A percentile compares a stretch with the other conserved stretches of the same genome.
Evolutionary conservation across 768 basidiomycete genomes (phyloP).

Genomic region (Cubamyces sp.): DNA sequence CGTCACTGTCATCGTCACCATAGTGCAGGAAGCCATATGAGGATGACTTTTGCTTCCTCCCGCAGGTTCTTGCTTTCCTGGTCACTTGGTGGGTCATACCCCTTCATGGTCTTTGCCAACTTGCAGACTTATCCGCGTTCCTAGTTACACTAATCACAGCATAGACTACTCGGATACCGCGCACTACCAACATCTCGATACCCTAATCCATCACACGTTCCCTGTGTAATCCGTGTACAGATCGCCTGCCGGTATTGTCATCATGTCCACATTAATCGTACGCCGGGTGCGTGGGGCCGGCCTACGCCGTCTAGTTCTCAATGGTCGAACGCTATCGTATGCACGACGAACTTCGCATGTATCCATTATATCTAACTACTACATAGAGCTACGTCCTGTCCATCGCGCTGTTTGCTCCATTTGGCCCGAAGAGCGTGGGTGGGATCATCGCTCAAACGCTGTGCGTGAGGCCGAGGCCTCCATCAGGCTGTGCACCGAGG

Average conservation of each 20-base stretch:
- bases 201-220: slow-evolving; percentile 8
- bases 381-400: slow-evolving; percentile 3
- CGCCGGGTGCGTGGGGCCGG: not conserved
- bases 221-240: slow-evolving; percentile 8
- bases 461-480: too few relatives aligned
- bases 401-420: too few relatives aligned
- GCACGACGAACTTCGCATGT: slow-evolving; percentile 1
- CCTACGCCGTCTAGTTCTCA: not conserved
- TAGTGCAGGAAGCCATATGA: slow-evolving; percentile 66
- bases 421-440: too few relatives aligned
- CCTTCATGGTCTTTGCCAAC: too few relatives aligned
- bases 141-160: not conserved
- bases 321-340: not conserved
- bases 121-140: too few relatives aligned
- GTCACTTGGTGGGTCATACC: not conserved
- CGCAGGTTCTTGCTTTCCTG: not conserved
- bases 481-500: too few relatives aligned
- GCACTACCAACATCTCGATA: slow-evolving; percentile 3
- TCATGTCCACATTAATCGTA: not conserved
- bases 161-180: slow-evolving; percentile 9
- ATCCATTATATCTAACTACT: slow-evolving; percentile 2
- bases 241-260: not conserved
- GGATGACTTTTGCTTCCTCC: not conserved
- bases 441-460: too few relatives aligned
- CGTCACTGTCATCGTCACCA: slow-evolving; percentile 70